These are phyloP conservation scores for Gremmenia infestans DNA, from an alignment of 2,329 filamentous ascomycete genomes.

Conservation along the genomic window DNA sequence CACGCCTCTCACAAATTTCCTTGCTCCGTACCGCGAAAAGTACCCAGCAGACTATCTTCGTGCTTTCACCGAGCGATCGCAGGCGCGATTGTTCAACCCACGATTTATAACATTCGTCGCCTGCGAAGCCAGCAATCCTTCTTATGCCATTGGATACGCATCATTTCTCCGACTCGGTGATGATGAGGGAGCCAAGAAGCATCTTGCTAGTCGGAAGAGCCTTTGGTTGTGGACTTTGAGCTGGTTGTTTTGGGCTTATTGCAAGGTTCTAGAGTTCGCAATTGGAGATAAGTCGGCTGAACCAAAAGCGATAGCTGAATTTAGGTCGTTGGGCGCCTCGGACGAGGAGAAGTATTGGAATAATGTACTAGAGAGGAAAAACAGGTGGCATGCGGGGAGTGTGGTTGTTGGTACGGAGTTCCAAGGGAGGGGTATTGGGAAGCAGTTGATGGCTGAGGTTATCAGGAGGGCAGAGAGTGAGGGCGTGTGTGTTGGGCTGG, in stretches of 20 bases:
- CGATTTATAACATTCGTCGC: conserved; percentile 19
- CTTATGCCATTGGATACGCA: conserved; percentile 15
- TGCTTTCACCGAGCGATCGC: conserved; percentile 10
- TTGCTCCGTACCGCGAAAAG: conserved; percentile 13
- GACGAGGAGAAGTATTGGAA: conserved; percentile 17
- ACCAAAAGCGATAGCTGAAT: conserved; percentile 2
- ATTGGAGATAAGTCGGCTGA: conserved; percentile 8
- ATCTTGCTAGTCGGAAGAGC: conserved; percentile 8
- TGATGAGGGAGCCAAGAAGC: conserved; percentile 16
- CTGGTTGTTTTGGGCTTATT: conserved; percentile 5
- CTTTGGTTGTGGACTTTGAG: conserved; percentile 1
- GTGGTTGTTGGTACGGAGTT: conserved; percentile 19
- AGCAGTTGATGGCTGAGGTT: conserved; percentile 24
- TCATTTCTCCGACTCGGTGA: conserved; percentile 19
- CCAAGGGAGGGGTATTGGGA: conserved; percentile 24
- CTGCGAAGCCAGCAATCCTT: conserved; percentile 6
- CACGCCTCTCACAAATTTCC: conserved; percentile 14
- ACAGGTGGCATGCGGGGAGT: conserved; percentile 25
- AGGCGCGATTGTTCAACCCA: conserved; percentile 15
- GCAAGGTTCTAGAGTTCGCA: conserved; percentile 5
- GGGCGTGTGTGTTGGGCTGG: conserved; percentile 20
- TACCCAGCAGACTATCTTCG: conserved; percentile 13
- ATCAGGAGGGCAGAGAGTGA: conserved; percentile 22
- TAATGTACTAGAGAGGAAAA: conserved; percentile 11
- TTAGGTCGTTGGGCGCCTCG: conserved; percentile 1